Base-by-base conservation (phyloP, 2,329 filamentous ascomycete species). In the Alternaria brassicicola region DNA sequence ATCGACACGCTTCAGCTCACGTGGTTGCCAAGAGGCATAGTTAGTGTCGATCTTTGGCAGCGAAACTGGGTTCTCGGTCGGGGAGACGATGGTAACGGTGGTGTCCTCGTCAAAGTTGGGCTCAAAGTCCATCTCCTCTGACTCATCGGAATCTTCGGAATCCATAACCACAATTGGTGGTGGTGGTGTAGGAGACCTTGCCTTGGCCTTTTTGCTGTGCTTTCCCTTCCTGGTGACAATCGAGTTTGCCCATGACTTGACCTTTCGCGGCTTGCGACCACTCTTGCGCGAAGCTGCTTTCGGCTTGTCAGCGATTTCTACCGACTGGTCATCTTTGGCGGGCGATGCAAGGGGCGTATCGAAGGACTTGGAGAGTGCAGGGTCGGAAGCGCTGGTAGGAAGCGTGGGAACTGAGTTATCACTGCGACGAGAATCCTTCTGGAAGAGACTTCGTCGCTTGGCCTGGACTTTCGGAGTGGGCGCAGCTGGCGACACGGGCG, bases 161-260 rank as follows among this genome's bases (percentile, higher is more conserved):
- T 73, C 71, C n/a, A 55, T 42, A n/a, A 57, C 53, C 8, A 52
- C 41, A 26, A 67, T 66, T 49, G 74, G 69, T 17, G 76, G 69
- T 17, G 76, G 73, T 36, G 65, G 68, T 15, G 74, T 75, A 3
- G 73, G 61, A 7, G 67, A 55, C 28, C 75, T 64, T 33, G 62
- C 61, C 78, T 83, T 76, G 71, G 78, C 72, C 70, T 81, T 79
- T 64, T 82, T 79, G 63, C 77, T 71, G 15, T 82, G 80, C 17
- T 81, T 89, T 0, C 83, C 79, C 63, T 88, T 90, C 4, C 85
- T 82, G 15, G 86, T 85, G 7, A 92, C 79, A 55, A 90, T 89
- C 2, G 87, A 86, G 30, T 87, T 88, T 17, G 87, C 86, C 88
- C 88, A 90, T 4, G 84, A 84, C 70, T 91, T 92, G 57, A 94